These are phyloP conservation scores for Heterobasidion irregulare DNA, from an alignment of 1,284 basidiomycete species.

Conservation along the genomic window DNA sequence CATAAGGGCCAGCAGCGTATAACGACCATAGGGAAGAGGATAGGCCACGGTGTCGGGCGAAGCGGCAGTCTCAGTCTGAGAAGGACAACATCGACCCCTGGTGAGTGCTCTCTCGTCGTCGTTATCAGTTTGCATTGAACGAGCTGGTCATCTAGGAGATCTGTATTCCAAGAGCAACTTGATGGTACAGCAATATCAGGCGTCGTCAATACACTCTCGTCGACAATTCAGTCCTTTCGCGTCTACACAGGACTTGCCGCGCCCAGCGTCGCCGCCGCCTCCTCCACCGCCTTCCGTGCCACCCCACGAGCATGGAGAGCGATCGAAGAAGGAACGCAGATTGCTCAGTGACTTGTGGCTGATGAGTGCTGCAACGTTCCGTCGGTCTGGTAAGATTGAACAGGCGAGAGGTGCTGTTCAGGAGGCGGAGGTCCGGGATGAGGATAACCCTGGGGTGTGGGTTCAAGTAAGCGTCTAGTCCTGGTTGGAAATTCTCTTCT, in stretches of 20 bases:
- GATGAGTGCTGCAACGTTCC: constrained; percentile 90
- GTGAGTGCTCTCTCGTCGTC: constrained; percentile 26
- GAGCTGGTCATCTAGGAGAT: background rate
- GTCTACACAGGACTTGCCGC: constrained; percentile 21
- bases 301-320: constrained; percentile 32
- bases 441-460: constrained; percentile 87
- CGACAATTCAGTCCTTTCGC: constrained; percentile 40
- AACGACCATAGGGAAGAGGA: constrained; percentile 67
- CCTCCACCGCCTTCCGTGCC: constrained; percentile 26
- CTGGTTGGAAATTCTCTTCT: background rate
- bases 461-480: constrained; percentile 60
- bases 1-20: constrained; percentile 66
- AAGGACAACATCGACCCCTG: constrained; percentile 56
- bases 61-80: constrained; percentile 36
- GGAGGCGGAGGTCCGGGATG: constrained; percentile 89
- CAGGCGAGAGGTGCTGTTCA: constrained; percentile 88
- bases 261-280: constrained; percentile 26
- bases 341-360: constrained; percentile 88
- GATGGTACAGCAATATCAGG: constrained; percentile 58
- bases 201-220: constrained; percentile 82
- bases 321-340: constrained; percentile 47
- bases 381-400: constrained; percentile 82
- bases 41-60: constrained; percentile 58
- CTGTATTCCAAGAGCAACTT: constrained; percentile 17
- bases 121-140: background rate